phyloP scores from a whole-genome alignment of 2,329 filamentous ascomycete genomes.

The Penicillium rolfsii region DNA sequence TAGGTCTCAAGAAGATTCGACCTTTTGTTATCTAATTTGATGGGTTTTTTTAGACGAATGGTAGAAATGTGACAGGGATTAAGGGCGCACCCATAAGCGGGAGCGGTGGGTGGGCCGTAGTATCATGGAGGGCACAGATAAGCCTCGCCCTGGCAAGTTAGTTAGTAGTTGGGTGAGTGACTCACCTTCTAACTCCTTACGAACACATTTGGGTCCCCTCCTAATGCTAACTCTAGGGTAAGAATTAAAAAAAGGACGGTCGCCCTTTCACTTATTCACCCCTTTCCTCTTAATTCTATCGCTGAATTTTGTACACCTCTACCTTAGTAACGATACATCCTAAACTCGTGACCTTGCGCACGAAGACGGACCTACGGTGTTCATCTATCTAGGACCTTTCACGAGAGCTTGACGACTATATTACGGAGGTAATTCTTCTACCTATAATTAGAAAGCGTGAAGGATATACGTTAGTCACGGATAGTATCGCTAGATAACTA shows the following conservation, averaged over 20 bases:
- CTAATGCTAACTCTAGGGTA: not conserved
- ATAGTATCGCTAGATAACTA: not conserved
- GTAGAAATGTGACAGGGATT: no score
- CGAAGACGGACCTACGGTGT: not conserved
- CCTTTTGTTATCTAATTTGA: no score
- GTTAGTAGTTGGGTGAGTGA: conserved; percentile 4
- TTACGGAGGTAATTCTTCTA: not conserved
- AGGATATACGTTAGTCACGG: not conserved
- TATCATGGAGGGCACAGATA: no score
- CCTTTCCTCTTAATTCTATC: not conserved
- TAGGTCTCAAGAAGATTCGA: no score
- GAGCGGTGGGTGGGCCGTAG: no score
- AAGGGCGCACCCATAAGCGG: no score
- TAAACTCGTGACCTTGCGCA: not conserved
- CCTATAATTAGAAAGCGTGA: not conserved
- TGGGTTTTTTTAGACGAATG: no score
- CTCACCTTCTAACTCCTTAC: conserved; percentile 4
- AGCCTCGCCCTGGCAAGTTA: not conserved
- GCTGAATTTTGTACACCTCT: no score
- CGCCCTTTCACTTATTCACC: not conserved
- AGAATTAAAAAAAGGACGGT: not conserved
- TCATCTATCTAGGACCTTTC: not conserved
- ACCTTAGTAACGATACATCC: not conserved
- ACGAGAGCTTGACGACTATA: not conserved
- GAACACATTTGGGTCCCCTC: not conserved